Conservation (phyloP, 1,139 yeast species). For the Pneumocystis carinii region DNA sequence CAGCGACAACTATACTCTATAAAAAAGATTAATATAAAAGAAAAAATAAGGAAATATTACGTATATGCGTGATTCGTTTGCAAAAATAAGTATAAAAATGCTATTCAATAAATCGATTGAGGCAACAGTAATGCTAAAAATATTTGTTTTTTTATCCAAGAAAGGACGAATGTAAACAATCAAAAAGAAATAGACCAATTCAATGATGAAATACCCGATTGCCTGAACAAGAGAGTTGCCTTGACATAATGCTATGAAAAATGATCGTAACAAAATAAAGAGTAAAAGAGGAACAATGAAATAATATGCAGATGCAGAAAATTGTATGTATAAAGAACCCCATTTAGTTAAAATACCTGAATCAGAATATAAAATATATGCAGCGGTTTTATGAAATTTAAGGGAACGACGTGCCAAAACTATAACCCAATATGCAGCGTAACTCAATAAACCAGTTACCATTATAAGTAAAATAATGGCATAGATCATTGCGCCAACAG, state of each 20-base stretch:
- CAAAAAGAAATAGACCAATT: conserved; percentile 48
- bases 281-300: conserved; percentile 52
- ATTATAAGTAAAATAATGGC: conserved; percentile 55
- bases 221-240: conserved; percentile 67
- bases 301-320: conserved; percentile 74
- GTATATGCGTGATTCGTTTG: conserved; percentile 33
- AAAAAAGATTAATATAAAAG: conserved; percentile 43
- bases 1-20: conserved; percentile 67
- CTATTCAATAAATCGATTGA: conserved; percentile 70
- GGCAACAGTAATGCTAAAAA: conserved; percentile 73
- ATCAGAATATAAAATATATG: conserved; percentile 79
- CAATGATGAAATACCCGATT: conserved; percentile 58
- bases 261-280: conserved; percentile 58
- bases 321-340: conserved; percentile 88
- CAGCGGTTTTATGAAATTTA: conserved; percentile 72
- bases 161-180: conserved; percentile 68
- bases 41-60: not conserved
- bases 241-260: conserved; percentile 80
- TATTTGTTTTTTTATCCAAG: conserved; percentile 88
- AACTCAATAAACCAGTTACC: conserved; percentile 44
- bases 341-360: conserved; percentile 64
- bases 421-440: conserved; percentile 61
- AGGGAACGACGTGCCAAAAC: conserved; percentile 58
- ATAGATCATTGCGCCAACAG: conserved; percentile 66
- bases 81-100: conserved; percentile 74